A percentile compares a stretch with the other conserved stretches of the same genome.
Evolutionary conservation across 2,329 filamentous ascomycete genomes (phyloP).

Genomic region (Pyrenochaeta sp.): DNA sequence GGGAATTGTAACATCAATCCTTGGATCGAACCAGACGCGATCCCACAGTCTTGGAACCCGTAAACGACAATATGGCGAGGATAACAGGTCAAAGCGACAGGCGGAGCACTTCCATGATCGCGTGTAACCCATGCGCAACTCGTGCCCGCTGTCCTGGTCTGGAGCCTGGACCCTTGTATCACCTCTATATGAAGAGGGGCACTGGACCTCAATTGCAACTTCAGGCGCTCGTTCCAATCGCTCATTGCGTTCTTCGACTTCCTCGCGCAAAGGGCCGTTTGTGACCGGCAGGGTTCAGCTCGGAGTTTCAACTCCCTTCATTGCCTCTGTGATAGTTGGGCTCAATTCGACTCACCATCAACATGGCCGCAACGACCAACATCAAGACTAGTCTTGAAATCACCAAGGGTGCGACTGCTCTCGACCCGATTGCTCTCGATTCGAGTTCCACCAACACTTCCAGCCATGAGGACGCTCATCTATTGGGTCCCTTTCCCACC

Average conservation of each 20-base stretch:
- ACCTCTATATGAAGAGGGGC: conserved; percentile 22
- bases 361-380: conserved; percentile 31
- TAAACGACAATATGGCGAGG: conserved; percentile 10
- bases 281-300: background rate
- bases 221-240: conserved; percentile 16
- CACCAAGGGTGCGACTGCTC: conserved; percentile 37
- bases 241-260: conserved; percentile 5
- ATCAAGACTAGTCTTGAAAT: conserved; percentile 42
- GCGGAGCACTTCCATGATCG: conserved; percentile 13
- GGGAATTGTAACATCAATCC: conserved; percentile 10
- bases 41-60: conserved; percentile 16
- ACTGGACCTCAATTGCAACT: background rate
- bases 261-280: background rate
- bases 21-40: conserved; percentile 21
- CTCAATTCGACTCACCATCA: conserved; percentile 4
- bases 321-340: conserved; percentile 1
- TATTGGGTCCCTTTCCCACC: conserved; percentile 39
- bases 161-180: conserved; percentile 11
- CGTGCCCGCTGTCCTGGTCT: conserved; percentile 10
- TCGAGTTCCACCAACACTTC: conserved; percentile 27
- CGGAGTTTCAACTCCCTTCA: conserved; percentile 1
- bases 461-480: conserved; percentile 25
- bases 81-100: conserved; percentile 19
- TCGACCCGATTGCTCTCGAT: conserved; percentile 37
- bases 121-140: conserved; percentile 21